Base-by-base conservation (phyloP, 2,329 filamentous ascomycete species). In the Sclerotiophoma versabilis region DNA sequence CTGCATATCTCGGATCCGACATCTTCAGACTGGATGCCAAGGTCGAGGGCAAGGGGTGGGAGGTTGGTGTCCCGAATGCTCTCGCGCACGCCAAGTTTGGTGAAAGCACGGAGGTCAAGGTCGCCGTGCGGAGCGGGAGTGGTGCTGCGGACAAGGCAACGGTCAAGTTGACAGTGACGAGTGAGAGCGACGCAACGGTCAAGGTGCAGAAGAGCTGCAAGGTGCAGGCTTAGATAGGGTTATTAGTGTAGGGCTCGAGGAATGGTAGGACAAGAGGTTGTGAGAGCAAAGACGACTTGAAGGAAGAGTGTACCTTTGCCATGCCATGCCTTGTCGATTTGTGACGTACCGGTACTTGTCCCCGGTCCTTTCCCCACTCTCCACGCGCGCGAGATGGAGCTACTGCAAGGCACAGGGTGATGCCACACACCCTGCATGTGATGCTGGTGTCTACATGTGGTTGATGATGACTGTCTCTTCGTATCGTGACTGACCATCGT, bases 21-120 rank as follows among this genome's bases (percentile, higher is more conserved):
- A 76, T 83, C 23, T 83, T 79, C 66, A 72, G 80, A 10, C 65
- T 83, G n/a, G 73, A 68, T 15, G 79, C 79, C 0, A 59, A 71
- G 41, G 73, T 82, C 3, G 72, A 78, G 5, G 77, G 76, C 11
- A 65, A 74, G 2, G 81, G 81, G 0, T 83, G 81, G 81, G 70
- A 66, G 8, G 76, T 80, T 1, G 78, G 73, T 49, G 49, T 83
- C 14, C 71, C 70, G 8, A 74, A 73, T 50, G 71, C 64, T 32
- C 58, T 74, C 71, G 75, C 79, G 7, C 66, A 73, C 1, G 79
- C 77, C 0, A 68, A 74, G 44, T 80, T 77, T 30, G 81, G 79
- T 0, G 66, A 74, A 41, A 64, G 60, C 8, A 74, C 73, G 1
- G 69, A 54, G 4, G 77, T 77, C 3, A 70, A 70, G 11, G 79